Evolutionary conservation across 345 rosid genomes (phyloP), one percentile per base, ranked within the genome.

Genomic region (Microcos paniculata): DNA sequence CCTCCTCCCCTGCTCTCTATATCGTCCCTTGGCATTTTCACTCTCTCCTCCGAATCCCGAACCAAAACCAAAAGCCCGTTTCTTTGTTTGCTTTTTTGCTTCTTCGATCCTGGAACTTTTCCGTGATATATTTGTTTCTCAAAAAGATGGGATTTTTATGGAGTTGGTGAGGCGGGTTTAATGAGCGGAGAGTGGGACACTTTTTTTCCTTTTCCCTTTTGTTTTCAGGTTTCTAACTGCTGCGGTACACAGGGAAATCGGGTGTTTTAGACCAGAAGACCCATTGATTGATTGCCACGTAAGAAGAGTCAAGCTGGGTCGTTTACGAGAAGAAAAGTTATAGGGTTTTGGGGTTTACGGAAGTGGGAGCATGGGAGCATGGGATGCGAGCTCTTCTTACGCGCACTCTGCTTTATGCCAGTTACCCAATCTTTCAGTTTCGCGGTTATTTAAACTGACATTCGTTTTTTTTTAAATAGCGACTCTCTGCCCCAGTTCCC

Each of bases 1-100:
- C 72, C 76, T 28, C 57, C 76, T 74, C 84, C 78, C 69, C 83
- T 83, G 56, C 70, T 76, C 73, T 87, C 90, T 21, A 77, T 55
- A 59, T 87, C 87, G 26, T 74, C 80, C 28, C 77, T 59, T 1
- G 70, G 14, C 88, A 87, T 84, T 57, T 33, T 78, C 24, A 7
- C 58, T 55, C 13, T 58, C 26, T 14, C n/a, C 33, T 23, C 33
- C 16, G 18, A 62, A 53, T 16, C 38, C 43, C 30, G n/a, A 57
- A 65, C 12, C 14, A 30, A 62, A 53, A 28, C 38, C 43, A 30
- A 26, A 57, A 55, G 14, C 8, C 4, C 28, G 10, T 2, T 6
- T 24, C 24, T 42, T 33, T 12, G 18, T 13, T 23, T 51, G 10
- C 33, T 38, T 38, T 2, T 11, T 35, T 23, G 59, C 21, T 31